phyloP scores from a whole-genome alignment of 169 alveolate species.

The Eimeria zaria region DNA sequence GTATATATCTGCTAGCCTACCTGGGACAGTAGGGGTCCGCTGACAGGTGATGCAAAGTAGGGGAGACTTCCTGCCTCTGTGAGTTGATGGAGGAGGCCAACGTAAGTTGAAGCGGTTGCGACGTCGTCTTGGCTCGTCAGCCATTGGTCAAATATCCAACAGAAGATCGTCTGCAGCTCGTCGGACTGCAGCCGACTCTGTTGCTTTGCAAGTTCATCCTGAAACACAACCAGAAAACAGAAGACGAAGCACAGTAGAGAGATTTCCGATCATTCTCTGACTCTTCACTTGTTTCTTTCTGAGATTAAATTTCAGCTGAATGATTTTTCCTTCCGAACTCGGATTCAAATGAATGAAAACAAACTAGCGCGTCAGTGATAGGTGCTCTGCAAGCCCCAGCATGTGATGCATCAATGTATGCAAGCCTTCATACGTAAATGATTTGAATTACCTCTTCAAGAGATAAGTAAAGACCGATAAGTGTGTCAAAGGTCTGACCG shows the following conservation, averaged over 20 bases:
- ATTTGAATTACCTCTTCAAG: background rate
- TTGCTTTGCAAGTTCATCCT: constrained; percentile 52
- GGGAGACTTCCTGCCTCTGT: constrained; percentile 32
- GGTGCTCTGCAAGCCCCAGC: too few species aligned
- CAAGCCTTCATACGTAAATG: too few species aligned
- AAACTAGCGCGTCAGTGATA: too few species aligned
- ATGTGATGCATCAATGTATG: too few species aligned
- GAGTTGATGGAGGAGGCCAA: background rate
- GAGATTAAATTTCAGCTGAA: too few species aligned
- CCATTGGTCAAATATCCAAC: constrained; percentile 53
- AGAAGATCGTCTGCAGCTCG: constrained; percentile 34
- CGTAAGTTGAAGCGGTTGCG: background rate
- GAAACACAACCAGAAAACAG: background rate
- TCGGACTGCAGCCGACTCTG: background rate
- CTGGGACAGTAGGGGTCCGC: constrained; percentile 11
- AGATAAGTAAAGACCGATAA: constrained; percentile 15
- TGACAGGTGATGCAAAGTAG: constrained; percentile 18
- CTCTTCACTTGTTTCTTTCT: too few species aligned
- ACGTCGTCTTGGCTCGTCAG: constrained; percentile 38
- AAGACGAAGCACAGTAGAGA: background rate
- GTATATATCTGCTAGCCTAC: background rate
- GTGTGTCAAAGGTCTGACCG: background rate
- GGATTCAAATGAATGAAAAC: too few species aligned
- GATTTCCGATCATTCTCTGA: too few species aligned
- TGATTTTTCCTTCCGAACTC: too few species aligned